phyloP scores from a whole-genome alignment of 768 basidiomycete species.

The Antrodiella citrinella region DNA sequence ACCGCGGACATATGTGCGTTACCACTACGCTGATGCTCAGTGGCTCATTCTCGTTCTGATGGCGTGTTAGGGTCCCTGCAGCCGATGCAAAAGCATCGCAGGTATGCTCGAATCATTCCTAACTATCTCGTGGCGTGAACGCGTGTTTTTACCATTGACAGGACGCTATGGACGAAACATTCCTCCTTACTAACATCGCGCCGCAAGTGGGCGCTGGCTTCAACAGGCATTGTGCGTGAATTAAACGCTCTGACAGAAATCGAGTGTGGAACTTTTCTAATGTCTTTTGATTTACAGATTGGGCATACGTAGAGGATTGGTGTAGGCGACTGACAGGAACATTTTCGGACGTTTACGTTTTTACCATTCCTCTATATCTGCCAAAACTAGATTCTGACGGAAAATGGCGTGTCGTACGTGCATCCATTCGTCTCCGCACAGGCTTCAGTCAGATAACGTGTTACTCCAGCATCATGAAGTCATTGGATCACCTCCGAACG shows the following conservation, averaged over 20 bases:
- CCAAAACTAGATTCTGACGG: conserved; percentile 81
- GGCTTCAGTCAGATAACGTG: conserved; percentile 2
- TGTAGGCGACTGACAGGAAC: conserved; percentile 80
- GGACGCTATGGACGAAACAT: conserved; percentile 95
- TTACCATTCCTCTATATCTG: conserved; percentile 95
- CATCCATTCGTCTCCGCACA: no score
- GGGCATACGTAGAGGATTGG: conserved; percentile 96
- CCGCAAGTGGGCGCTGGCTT: conserved; percentile 98
- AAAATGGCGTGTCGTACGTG: conserved; percentile 89
- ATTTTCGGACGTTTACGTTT: conserved; percentile 94
- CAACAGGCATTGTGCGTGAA: conserved; percentile 82
- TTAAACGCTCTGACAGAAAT: no score
- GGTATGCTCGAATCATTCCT: conserved; percentile 26
- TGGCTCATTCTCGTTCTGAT: neutral
- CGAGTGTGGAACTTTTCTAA: no score
- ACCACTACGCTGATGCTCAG: no score
- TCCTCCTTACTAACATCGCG: conserved; percentile 90
- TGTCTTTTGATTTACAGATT: conserved; percentile 55
- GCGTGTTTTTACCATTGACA: conserved; percentile 25
- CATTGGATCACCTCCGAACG: conserved; percentile 84
- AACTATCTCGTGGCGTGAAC: conserved; percentile 1
- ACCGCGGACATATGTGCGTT: conserved; percentile 91
- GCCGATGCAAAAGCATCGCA: conserved; percentile 92
- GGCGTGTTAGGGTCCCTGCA: conserved; percentile 71
- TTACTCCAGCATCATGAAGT: conserved; percentile 76